Conservation (phyloP, 2,329 filamentous ascomycete genomes). For the Cytospora paraplurivora region DNA sequence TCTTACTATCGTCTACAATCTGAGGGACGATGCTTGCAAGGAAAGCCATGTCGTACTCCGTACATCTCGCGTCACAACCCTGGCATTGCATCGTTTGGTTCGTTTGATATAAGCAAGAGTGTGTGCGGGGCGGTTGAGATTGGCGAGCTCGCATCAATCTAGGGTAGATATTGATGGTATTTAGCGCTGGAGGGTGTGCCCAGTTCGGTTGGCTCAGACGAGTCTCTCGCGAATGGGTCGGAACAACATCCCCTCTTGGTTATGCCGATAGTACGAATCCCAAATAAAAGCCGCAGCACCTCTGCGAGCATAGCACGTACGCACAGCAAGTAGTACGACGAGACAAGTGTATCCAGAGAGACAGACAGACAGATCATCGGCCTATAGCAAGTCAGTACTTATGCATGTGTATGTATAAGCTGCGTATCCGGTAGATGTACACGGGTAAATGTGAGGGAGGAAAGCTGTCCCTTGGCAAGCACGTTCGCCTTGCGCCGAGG, state of each 20-base stretch:
- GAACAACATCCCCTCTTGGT: too few species aligned
- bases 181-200: not conserved
- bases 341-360: too few species aligned
- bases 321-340: too few species aligned
- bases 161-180: not conserved
- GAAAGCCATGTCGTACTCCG: not conserved
- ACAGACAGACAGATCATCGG: too few species aligned
- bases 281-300: too few species aligned
- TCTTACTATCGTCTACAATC: not conserved
- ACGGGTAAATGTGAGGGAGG: too few species aligned
- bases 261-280: too few species aligned
- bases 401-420: too few species aligned
- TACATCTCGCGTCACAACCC: constrained; percentile 1
- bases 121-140: constrained; percentile 20
- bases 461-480: too few species aligned
- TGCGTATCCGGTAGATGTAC: too few species aligned
- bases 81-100: constrained; percentile 5
- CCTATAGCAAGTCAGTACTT: too few species aligned
- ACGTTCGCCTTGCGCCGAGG: not conserved
- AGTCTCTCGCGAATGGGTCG: not conserved
- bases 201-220: not conserved
- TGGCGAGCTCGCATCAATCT: constrained; percentile 28
- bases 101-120: constrained; percentile 6
- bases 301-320: too few species aligned
- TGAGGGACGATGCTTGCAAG: not conserved